phyloP scores from a whole-genome alignment of 805 yeast species.

The Diddensiella santjacobensis region DNA sequence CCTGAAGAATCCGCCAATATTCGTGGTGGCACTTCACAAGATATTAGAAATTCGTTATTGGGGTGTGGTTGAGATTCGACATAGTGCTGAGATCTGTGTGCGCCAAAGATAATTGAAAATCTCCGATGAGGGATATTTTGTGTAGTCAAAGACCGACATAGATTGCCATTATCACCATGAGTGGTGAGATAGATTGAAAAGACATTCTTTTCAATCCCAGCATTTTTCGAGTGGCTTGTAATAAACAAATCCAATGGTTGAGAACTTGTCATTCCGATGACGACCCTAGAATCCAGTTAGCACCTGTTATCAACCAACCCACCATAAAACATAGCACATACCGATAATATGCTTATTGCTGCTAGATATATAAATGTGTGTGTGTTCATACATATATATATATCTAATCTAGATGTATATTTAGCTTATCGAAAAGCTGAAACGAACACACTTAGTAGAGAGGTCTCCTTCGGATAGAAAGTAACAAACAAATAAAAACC shows the following conservation, averaged over 20 bases:
- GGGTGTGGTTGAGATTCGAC: slow-evolving; percentile 32
- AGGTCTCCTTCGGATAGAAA: background rate
- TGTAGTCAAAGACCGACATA: background rate
- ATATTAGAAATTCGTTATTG: slow-evolving; percentile 12
- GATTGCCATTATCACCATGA: background rate
- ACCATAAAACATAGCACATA: too few species aligned
- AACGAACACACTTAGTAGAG: background rate
- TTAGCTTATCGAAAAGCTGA: background rate
- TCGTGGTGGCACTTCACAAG: slow-evolving; percentile 16
- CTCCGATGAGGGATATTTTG: slow-evolving; percentile 2
- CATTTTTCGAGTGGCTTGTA: slow-evolving; percentile 13
- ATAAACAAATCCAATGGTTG: slow-evolving; percentile 8
- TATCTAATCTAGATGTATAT: slow-evolving; percentile 3
- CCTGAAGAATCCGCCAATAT: slow-evolving; percentile 3
- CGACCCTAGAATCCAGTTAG: too few species aligned
- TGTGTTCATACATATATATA: slow-evolving; percentile 3
- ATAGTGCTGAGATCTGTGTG: slow-evolving; percentile 48
- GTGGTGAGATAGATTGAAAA: slow-evolving; percentile 51
- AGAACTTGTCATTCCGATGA: background rate
- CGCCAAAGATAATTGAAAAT: slow-evolving; percentile 14
- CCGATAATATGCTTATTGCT: too few species aligned
- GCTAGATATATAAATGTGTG: slow-evolving; percentile 3
- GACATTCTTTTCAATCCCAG: slow-evolving; percentile 12
- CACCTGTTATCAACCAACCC: too few species aligned
- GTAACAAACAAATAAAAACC: too few species aligned